Evolutionary conservation across 2,329 filamentous ascomycete genomes (phyloP), one percentile per base, ranked within the genome.

Genomic region (Diplodia corticola): DNA sequence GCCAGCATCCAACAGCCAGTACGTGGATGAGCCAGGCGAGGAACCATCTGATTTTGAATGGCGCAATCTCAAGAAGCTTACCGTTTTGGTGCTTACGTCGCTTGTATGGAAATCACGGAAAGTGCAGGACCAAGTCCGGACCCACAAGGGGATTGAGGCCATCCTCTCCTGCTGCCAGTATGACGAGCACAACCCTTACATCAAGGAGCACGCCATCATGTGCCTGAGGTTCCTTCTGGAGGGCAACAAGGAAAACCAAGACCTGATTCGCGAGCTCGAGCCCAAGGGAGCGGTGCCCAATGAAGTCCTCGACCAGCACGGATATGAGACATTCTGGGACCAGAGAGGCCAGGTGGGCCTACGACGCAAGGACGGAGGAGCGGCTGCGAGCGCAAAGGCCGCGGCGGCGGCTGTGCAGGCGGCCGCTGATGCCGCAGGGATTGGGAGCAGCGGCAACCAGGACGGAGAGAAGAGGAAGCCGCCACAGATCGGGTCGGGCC

Each of bases 171-270:
- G 93, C 78, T 97, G 93, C 72, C 86, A 89, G 35, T 95, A 95
- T 75, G 94, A 98, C 74, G 92, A 94, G 71, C 88, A 96, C 79
- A 97, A 97, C 74, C 92, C 93, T 0, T 97, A 94, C 75, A 93
- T 96, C 69, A 92, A 94, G 73, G 94, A 98, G 77, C 91, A 87
- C 69, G 84, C 86, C 68, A 82, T 82, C 67, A 80, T 87, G 70
- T 88, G 85, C 54, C 71, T 80, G 3, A 72, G 78, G 1, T 80
- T 80, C 64, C 82, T 91, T 5, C 86, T 91, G 79, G 89, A 91
- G 71, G 90, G 89, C 13, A 92, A 89, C 68, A 85, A 89, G 35
- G 89, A 89, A 66, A 91, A 91, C 17, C 89, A 90, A 69, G 84
- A 86, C 35, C 90, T 91, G 71, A 87, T 93, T 63, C 84, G 88